These are phyloP conservation scores for Bondarzewia mesenterica DNA, from an alignment of 1,284 basidiomycete genomes.

Conservation along the genomic window DNA sequence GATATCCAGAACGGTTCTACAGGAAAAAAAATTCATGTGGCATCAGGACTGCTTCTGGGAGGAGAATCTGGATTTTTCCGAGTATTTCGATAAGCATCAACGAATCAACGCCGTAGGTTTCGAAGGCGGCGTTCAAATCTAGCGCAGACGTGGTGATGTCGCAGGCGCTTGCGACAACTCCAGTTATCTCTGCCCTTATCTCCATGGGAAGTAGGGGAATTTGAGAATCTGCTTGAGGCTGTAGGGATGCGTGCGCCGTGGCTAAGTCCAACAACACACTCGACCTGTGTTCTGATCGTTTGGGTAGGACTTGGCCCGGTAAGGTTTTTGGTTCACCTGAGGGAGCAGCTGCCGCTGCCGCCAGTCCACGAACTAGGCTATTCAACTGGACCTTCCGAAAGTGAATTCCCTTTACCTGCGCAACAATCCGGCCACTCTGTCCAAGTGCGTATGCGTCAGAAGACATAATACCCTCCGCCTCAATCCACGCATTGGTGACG, in stretches of 20 bases:
- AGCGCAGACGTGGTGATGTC: conserved; percentile 25
- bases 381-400: conserved; percentile 47
- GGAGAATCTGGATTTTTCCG: conserved; percentile 25
- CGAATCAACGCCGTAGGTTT: conserved; percentile 45
- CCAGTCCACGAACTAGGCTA: conserved; percentile 37
- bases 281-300: too few relatives aligned
- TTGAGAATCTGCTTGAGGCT: too few relatives aligned
- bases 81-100: conserved; percentile 47
- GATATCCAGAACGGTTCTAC: conserved; percentile 31
- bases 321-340: neutral
- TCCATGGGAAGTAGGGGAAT: conserved; percentile 4
- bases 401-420: conserved; percentile 42
- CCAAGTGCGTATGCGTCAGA: conserved; percentile 41
- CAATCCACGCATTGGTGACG: conserved; percentile 36
- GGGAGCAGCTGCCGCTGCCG: conserved; percentile 24
- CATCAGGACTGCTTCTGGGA: conserved; percentile 26
- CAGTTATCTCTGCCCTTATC: conserved; percentile 16
- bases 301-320: too few relatives aligned
- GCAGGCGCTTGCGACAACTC: conserved; percentile 36
- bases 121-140: conserved; percentile 28
- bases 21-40: conserved; percentile 27
- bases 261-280: too few relatives aligned
- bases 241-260: too few relatives aligned
- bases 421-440: conserved; percentile 33
- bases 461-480: conserved; percentile 33